These are phyloP conservation scores for Chlamydomonas applanata DNA, from an alignment of 139 green algal genomes.

Conservation along the genomic window DNA sequence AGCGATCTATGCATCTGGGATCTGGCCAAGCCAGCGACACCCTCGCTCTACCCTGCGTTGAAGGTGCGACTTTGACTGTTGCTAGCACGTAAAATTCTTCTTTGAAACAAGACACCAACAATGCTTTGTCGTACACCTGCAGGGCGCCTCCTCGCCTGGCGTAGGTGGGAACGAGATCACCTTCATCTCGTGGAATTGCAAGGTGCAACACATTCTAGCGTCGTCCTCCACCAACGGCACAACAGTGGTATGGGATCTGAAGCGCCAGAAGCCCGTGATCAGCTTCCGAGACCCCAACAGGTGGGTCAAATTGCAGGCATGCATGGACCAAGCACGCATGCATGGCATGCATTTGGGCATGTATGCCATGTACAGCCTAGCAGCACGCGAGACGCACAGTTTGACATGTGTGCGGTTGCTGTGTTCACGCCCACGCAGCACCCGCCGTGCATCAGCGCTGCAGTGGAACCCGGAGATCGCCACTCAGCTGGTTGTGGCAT, in stretches of 20 bases:
- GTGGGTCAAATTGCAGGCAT: slow-evolving; percentile 27
- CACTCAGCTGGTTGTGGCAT: slow-evolving; percentile 94
- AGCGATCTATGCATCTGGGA: slow-evolving; percentile 97
- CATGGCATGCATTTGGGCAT: slow-evolving; percentile 1
- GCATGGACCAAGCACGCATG: neutral
- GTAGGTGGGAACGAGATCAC: slow-evolving; percentile 71
- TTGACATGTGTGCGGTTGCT: no score
- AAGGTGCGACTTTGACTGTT: slow-evolving; percentile 36
- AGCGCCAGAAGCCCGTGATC: slow-evolving; percentile 90
- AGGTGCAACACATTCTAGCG: slow-evolving; percentile 96
- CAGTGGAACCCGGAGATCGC: slow-evolving; percentile 93
- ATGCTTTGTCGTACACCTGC: no score
- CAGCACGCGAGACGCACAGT: neutral
- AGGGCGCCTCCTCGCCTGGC: slow-evolving; percentile 30
- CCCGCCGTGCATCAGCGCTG: slow-evolving; percentile 64
- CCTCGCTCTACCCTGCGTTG: slow-evolving; percentile 59
- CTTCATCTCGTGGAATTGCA: slow-evolving; percentile 90
- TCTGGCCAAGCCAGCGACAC: slow-evolving; percentile 74
- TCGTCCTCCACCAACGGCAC: slow-evolving; percentile 63
- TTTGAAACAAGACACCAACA: no score
- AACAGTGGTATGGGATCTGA: slow-evolving; percentile 94
- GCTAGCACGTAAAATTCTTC: neutral
- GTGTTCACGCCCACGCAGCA: slow-evolving; percentile 26
- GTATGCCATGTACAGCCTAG: neutral
- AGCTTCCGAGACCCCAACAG: slow-evolving; percentile 75